A percentile compares a stretch with the other conserved stretches of the same genome.
These are phyloP conservation scores for Mixia osmundae DNA, from an alignment of 1,284 basidiomycete species.

Conservation along the genomic window DNA sequence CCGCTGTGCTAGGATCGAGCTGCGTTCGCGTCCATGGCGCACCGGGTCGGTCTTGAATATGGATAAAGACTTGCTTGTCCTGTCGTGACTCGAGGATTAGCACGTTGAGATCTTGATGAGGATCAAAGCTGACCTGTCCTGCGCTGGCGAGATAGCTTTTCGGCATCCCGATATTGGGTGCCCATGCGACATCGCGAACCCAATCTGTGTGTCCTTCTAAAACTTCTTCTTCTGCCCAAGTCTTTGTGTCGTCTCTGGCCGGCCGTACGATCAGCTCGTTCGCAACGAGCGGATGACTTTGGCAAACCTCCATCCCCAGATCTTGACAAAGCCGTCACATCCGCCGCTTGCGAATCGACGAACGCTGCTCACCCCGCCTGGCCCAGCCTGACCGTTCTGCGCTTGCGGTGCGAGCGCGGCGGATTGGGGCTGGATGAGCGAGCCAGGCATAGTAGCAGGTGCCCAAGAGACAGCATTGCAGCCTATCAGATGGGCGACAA, in stretches of 20 bases:
- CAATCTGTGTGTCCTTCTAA: conserved; percentile 84
- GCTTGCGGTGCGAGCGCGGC: conserved; percentile 9
- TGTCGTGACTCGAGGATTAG: conserved; percentile 18
- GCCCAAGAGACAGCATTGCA: conserved; percentile 98
- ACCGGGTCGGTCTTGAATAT: conserved; percentile 62
- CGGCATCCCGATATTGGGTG: conserved; percentile 83
- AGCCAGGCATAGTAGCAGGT: conserved; percentile 65
- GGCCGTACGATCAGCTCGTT: neutral
- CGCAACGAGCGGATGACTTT: neutral
- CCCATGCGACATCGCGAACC: conserved; percentile 96
- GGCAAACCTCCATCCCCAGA: conserved; percentile 49
- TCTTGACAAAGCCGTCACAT: conserved; percentile 84
- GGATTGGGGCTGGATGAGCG: conserved; percentile 39
- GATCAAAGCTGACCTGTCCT: conserved; percentile 39
- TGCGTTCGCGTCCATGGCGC: conserved; percentile 64
- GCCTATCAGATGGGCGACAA: conserved; percentile 84
- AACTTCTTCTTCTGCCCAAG: conserved; percentile 73
- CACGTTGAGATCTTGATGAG: neutral
- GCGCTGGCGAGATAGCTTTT: conserved; percentile 87
- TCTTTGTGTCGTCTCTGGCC: conserved; percentile 23
- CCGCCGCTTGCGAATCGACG: conserved; percentile 88
- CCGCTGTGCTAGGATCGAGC: conserved; percentile 41
- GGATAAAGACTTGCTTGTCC: conserved; percentile 81
- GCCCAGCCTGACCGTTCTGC: conserved; percentile 3
- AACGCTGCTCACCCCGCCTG: conserved; percentile 13